Evolutionary conservation across 768 basidiomycete species (phyloP).

Genomic region (Inosperma sp.): DNA sequence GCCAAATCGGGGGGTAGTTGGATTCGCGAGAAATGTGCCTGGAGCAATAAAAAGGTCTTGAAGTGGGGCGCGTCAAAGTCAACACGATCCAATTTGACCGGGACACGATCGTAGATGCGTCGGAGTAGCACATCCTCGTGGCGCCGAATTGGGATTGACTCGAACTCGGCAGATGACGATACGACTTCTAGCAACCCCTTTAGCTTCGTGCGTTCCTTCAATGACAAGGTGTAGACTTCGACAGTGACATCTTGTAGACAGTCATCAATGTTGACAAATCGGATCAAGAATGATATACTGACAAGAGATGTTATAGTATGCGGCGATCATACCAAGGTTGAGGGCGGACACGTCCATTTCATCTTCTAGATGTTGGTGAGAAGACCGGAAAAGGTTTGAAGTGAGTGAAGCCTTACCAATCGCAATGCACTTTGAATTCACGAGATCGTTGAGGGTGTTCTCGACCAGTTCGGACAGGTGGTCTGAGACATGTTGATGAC

Average conservation of each 20-base stretch:
- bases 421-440: constrained; percentile 91
- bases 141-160: constrained; percentile 88
- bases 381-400: background rate
- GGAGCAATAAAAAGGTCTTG: constrained; percentile 95
- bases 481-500: constrained; percentile 91
- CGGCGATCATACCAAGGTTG: constrained; percentile 98
- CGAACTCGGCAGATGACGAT: constrained; percentile 95
- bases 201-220: constrained; percentile 95
- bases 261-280: background rate
- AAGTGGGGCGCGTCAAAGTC: constrained; percentile 96
- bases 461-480: constrained; percentile 96
- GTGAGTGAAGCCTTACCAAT: constrained; percentile 52
- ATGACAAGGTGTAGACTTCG: constrained; percentile 92
- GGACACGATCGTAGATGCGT: constrained; percentile 92
- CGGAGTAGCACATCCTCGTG: constrained; percentile 84
- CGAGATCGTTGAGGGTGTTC: constrained; percentile 84
- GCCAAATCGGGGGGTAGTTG: constrained; percentile 90
- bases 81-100: constrained; percentile 79
- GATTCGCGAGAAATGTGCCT: constrained; percentile 94
- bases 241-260: constrained; percentile 76
- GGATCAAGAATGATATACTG: constrained; percentile 32
- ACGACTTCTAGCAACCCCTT: constrained; percentile 96
- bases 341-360: constrained; percentile 91
- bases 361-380: constrained; percentile 50
- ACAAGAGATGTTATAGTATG: constrained; percentile 94